Base-by-base conservation (phyloP, 257 asterid genomes). In the Nyctanthes arbortristis region DNA sequence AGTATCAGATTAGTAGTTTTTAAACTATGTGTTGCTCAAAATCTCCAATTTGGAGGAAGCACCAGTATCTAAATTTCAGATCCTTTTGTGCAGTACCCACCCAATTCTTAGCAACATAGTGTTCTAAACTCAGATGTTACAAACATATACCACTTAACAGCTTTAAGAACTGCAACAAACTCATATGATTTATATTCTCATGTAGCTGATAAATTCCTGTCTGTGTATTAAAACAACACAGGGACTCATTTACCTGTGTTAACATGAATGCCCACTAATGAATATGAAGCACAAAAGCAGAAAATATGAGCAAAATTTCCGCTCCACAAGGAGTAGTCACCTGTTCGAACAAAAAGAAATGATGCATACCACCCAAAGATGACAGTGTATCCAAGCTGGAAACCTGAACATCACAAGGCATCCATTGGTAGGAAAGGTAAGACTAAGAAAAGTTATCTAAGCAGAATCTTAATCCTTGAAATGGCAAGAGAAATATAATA, bases 341-440 rank as follows among this genome's bases (percentile, higher is more conserved):
- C 99, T 55, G 97, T 94, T 49, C 97, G 99, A 67, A 88, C 77
- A 71, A 89, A 82, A 73, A 94, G 88, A 86, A 91, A 94, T 13
- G 97, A 89, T 0, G 97, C 97, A 75, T 88, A 94, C 13, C 92
- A 87, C 75, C 99, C 97, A 70, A 94, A 91, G 70, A 94, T 75
- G 73, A 91, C 90, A 36, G 97, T 94, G 86, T 94, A 94, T 70
- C 91, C 93, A 45, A 91, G 86, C 85, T 94, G 99, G 85, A 91
- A 84, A 77, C 96, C 99, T 93, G 85, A 73, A 79, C 63, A 65
- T 34, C 39, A 60, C 71, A 77, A 30, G 63, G 70, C 30, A n/a
- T 20, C 52, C 39, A 28, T 61, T n/a, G 39, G 56, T 56, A 55
- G 45, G 7, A 12, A 52, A 52, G 24, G n/a, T n/a, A n/a, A n/a